phyloP scores from a whole-genome alignment of 2,329 filamentous ascomycete genomes.

The Colletotrichum lupini region DNA sequence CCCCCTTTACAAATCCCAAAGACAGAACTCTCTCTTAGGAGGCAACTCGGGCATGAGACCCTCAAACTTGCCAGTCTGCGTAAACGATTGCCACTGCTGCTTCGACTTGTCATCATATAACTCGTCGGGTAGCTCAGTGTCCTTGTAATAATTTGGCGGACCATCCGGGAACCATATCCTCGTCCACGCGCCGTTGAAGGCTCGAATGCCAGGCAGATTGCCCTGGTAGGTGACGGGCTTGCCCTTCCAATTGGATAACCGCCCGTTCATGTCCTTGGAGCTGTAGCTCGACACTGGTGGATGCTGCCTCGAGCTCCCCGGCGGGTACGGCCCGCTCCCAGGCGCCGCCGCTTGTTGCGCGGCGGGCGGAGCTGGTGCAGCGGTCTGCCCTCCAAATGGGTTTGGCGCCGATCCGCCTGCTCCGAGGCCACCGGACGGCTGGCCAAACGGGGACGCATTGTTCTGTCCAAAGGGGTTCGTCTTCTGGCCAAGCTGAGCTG shows the following conservation, averaged over 20 bases:
- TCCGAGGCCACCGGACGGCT: conserved; percentile 30
- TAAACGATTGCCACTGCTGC: conserved; percentile 73
- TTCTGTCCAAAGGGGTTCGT: conserved; percentile 46
- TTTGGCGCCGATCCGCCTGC: conserved; percentile 34
- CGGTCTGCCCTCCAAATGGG: conserved; percentile 39
- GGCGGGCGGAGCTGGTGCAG: conserved; percentile 33
- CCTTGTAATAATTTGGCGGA: conserved; percentile 69
- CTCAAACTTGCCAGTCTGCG: conserved; percentile 74
- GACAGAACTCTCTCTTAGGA: conserved; percentile 80
- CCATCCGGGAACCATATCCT: conserved; percentile 82
- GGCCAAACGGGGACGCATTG: conserved; percentile 43
- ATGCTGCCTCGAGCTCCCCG: conserved; percentile 56
- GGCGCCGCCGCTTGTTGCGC: conserved; percentile 28
- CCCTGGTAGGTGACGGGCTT: conserved; percentile 69
- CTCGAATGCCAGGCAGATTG: conserved; percentile 59
- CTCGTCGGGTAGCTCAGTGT: conserved; percentile 69
- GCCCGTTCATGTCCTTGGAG: conserved; percentile 53
- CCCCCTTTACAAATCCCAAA: conserved; percentile 73
- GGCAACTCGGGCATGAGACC: conserved; percentile 81
- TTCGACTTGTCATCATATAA: conserved; percentile 70
- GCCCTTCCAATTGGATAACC: conserved; percentile 70
- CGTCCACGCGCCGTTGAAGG: conserved; percentile 65
- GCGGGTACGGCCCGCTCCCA: conserved; percentile 54
- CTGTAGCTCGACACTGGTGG: conserved; percentile 57
- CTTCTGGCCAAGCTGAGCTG: conserved; percentile 30